phyloP scores from a whole-genome alignment of 2,329 filamentous ascomycete genomes.

The Parastagonospora nodorum region DNA sequence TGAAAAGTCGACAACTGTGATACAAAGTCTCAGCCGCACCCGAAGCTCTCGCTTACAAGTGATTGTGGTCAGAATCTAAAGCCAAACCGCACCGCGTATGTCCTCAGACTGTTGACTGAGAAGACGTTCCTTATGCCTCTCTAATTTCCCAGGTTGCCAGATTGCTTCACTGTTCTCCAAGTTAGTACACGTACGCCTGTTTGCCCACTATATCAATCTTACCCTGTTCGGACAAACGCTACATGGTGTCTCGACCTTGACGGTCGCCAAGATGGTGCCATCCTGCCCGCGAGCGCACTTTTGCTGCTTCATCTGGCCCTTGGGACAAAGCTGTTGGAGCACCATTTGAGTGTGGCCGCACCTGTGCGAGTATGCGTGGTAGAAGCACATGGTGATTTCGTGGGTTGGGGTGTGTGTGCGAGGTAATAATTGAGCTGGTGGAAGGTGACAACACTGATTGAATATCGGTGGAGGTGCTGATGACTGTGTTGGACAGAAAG shows the following conservation, averaged over 20 bases:
- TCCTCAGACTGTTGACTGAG: no score
- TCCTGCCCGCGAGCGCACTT: constrained; percentile 38
- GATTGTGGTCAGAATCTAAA: no score
- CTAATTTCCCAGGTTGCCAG: no score
- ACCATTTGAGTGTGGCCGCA: constrained; percentile 53
- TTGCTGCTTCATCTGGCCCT: constrained; percentile 39
- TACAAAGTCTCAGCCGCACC: no score
- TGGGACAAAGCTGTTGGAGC: constrained; percentile 35
- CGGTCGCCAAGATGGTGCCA: constrained; percentile 35
- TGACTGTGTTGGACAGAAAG: background rate
- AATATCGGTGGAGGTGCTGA: background rate
- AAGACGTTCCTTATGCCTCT: no score
- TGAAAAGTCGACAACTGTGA: no score
- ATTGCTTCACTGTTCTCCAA: no score
- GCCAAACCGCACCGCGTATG: no score
- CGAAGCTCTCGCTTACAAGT: no score
- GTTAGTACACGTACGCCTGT: no score
- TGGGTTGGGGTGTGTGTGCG: no score
- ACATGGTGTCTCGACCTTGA: constrained; percentile 38
- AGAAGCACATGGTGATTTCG: constrained; percentile 52
- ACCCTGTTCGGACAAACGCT: constrained; percentile 30
- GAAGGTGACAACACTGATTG: background rate
- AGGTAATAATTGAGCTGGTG: no score
- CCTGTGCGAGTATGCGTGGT: constrained; percentile 53
- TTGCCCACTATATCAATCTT: background rate